Base-by-base conservation (phyloP, 768 basidiomycete species). In the Jaapia argillacea region DNA sequence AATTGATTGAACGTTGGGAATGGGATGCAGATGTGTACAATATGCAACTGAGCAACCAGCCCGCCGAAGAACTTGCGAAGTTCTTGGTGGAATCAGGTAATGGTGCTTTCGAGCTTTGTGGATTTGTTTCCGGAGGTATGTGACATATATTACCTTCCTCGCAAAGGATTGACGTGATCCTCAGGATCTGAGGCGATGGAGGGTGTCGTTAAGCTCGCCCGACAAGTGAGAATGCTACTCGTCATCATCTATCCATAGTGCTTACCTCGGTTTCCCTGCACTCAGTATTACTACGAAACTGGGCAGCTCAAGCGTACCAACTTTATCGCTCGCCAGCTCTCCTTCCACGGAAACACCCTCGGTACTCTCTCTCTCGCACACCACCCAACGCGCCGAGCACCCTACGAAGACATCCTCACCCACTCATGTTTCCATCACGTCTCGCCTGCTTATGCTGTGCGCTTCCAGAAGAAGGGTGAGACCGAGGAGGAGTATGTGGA, bases 141-240 rank as follows among this genome's bases (percentile, higher is more conserved):
- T 53, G 23, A 28, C 3, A 36, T 3, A 36, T 20, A 41, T 36
- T 16, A 7, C 36, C 20, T 6, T 26, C n/a, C n/a, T 28, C 20
- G 20, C 6, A 26, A 38, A 36, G 47, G 37, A 7, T 22, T 38
- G 3, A 24, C 43, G 26, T 42, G 47, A 37, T 26, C 16, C 24
- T 7, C 42, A 89, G 87, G 88, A 39, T 83, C 88, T 2, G 90
- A 93, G 60, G 88, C 89, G 0, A 85, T 90, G 83, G 90, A 93
- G 50, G 74, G 77, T 45, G 81, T 77, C n/a, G 69, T 91, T 44
- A 93, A 93, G 61, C 70, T 88, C 2, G 76, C 80, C 24, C 74
- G 81, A 53, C 88, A 90, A 67, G 82, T 84, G 54, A 12, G 63
- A 51, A 38, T 18, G 16, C 42, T 35, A 13, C 42, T 33, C 13